Base-by-base conservation (phyloP, 495 filamentous ascomycete genomes). In the Staphylotrichum longicolle region DNA sequence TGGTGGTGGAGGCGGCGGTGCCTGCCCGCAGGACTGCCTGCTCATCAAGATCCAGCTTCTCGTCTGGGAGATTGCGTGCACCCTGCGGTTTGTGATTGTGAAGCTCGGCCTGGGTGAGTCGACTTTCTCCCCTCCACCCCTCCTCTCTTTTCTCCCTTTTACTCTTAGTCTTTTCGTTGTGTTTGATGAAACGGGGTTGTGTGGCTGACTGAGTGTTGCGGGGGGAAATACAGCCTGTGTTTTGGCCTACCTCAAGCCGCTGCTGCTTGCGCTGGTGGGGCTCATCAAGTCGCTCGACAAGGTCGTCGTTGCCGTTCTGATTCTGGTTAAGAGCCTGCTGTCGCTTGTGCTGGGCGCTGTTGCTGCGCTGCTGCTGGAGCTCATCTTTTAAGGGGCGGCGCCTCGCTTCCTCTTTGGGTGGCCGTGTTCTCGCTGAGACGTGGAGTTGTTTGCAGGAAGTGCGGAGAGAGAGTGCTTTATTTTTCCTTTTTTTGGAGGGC, bases 81-180 rank as follows among this genome's bases (percentile, higher is more conserved):
- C 75, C 30, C 66, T 76, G 20, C 49, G 42, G 44, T 49, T 55
- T 14, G 45, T 61, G 11, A 90, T 75, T 35, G 62, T 71, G 57
- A 75, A 77, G 72, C 65, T 75, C 9, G 73, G 73, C 33, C 68
- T 77, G 32, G 72, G 73, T 77, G 69, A 54, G 70, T 67, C n/a
- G 20, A 27, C 34, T 12, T 47, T 33, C 12, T 30, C 39, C 10
- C 51, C 12, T 64, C 7, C 20, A 0, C 20, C 1, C 20, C 20
- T 1, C 20, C 20, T 27, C 20, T 27, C 20, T 27, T 27, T 27
- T 27, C 20, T 27, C 20, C 20, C 20, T 27, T 1, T 27, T 27
- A 27, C 20, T 1, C 20, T n/a, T n/a, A 27, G 20, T 27, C 0
- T 27, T 27, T 1, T 27, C n/a, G 20, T 27, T 27, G 20, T 27